Evolutionary conservation across 2,329 filamentous ascomycete genomes (phyloP), one percentile per base, ranked within the genome.

Genomic region (Penicillium vulpinum): DNA sequence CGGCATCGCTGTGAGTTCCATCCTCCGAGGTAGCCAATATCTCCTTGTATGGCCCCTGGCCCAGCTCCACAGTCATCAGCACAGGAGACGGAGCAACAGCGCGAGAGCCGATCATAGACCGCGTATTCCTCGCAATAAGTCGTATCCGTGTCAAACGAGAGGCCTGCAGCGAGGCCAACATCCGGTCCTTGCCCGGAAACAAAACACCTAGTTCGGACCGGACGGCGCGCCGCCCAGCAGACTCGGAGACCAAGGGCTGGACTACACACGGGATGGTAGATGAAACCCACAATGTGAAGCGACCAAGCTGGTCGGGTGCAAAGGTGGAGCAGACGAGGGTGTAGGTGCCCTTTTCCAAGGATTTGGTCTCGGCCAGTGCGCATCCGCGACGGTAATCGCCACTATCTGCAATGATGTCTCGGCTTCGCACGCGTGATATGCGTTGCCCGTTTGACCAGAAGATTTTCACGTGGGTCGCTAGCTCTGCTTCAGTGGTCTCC

Each of bases 301-400:
- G 81, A 4, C 89, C 90, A 1, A 85, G 79, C 68, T 95, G 90
- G 9, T 88, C 88, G 0, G 88, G 83, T 61, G 96, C 91, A 71
- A 95, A 97, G 0, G 93, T 96, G 2, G 91, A 96, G 70, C 89
- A 93, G 7, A 97, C 88, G 54, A 96, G 82, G 0, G 91, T 97
- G 73, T 97, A 99, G 0, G 81, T 81, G 0, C 93, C 93, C 0
- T 85, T 77, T 38, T 87, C 85, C 18, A 96, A 77, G 21, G 78
- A 68, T 67, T 73, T 63, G 7, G 84, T 77, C 60, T 90, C 84
- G 3, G 88, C 87, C 31, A 92, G 79, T 4, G 90, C 89, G 70
- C 89, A 90, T 28, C 89, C 89, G 28, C 88, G 86, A 47, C 90
- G 87, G 74, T 99, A 97, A 64, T 96, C 91, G n/a, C 90, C 90